These are phyloP conservation scores for Thielaviopsis punctulata DNA, from an alignment of 2,329 filamentous ascomycete species.

Conservation along the genomic window DNA sequence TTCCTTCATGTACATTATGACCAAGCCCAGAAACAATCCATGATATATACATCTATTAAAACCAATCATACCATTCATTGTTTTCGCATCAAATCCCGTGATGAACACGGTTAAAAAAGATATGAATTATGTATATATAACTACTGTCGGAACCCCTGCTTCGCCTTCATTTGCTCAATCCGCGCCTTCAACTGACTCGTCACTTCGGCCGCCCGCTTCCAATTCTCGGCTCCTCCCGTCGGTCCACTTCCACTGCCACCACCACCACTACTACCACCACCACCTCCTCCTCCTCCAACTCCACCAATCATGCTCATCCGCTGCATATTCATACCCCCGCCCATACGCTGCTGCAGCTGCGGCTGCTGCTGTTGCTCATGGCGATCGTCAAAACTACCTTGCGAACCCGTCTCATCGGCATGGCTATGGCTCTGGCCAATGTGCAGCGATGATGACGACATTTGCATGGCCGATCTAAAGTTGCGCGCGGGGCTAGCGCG, in stretches of 20 bases:
- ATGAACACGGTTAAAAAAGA: too few species aligned
- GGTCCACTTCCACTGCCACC: background rate
- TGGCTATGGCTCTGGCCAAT: slow-evolving; percentile 1
- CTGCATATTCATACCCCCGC: background rate
- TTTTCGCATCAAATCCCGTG: too few species aligned
- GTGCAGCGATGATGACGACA: slow-evolving; percentile 6
- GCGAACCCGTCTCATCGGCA: slow-evolving; percentile 6
- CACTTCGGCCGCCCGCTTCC: slow-evolving; percentile 92
- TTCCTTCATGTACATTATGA: background rate
- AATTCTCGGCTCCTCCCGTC: slow-evolving; percentile 56
- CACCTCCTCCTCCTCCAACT: slow-evolving; percentile 1
- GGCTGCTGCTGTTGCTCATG: background rate
- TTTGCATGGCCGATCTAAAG: slow-evolving; percentile 24
- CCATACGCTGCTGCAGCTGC: background rate
- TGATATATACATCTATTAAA: too few species aligned
- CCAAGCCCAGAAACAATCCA: background rate
- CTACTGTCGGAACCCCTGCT: slow-evolving; percentile 15
- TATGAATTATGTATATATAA: too few species aligned
- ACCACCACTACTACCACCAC: slow-evolving; percentile 2
- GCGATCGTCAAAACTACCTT: slow-evolving; percentile 7
- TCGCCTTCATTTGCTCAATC: slow-evolving; percentile 94
- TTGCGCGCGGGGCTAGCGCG: slow-evolving; percentile 42
- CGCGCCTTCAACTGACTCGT: slow-evolving; percentile 93
- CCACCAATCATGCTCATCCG: background rate
- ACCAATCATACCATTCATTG: too few species aligned